Evolutionary conservation across 2,329 filamentous ascomycete genomes (phyloP).

Genomic region (Cladophialophora psammophila): DNA sequence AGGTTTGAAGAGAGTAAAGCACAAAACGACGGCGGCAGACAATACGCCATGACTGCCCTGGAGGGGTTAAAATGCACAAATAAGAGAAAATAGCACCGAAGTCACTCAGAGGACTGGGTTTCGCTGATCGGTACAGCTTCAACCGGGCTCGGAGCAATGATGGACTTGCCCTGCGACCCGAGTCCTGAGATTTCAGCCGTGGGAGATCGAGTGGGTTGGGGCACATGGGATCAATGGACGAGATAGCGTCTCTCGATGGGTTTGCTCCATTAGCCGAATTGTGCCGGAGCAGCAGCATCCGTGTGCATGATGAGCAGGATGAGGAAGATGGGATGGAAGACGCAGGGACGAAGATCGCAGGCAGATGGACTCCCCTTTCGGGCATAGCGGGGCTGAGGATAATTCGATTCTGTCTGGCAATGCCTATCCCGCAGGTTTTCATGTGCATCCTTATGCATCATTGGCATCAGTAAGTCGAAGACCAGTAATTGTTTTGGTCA

Average conservation of each 20-base stretch:
- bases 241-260: neutral
- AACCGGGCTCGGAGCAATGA: constrained; percentile 31
- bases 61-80: constrained; percentile 22
- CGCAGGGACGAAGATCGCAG: neutral
- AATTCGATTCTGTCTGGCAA: neutral
- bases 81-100: constrained; percentile 17
- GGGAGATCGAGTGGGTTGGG: neutral
- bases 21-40: constrained; percentile 6
- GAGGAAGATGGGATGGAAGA: neutral
- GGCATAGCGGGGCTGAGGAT: neutral
- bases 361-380: neutral
- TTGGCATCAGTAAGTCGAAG: no score
- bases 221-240: neutral
- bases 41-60: constrained; percentile 9
- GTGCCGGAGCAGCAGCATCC: neutral
- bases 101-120: constrained; percentile 7
- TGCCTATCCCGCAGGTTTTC: neutral
- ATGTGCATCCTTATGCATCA: no score
- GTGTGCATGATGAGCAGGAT: neutral
- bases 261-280: neutral
- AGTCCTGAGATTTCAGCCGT: neutral
- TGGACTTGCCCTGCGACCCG: neutral
- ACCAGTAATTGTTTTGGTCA: neutral
- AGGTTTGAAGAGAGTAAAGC: neutral
- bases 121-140: constrained; percentile 32